Conservation (phyloP, 169 alveolate genomes). For the Plasmodium malariae region DNA sequence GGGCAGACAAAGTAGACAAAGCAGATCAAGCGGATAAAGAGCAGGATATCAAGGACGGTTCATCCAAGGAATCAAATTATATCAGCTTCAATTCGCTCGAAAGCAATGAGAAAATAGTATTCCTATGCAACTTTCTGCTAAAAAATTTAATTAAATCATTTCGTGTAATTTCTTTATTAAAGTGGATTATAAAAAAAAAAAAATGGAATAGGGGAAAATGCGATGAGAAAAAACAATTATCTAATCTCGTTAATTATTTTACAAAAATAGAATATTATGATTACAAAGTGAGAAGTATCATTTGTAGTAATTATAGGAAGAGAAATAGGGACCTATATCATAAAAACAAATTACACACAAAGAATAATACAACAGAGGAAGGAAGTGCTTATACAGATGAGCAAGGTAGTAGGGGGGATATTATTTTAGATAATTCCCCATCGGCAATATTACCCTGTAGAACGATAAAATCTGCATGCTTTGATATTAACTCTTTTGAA, state of each 20-base stretch:
- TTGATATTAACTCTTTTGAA: neutral
- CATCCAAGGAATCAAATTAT: too few species aligned
- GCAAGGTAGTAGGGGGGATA: too few species aligned
- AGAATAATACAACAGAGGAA: neutral
- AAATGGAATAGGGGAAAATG: constrained; percentile 40
- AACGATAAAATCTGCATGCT: too few species aligned
- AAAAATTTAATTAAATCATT: constrained; percentile 71
- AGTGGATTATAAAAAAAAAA: constrained; percentile 18
- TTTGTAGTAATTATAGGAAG: neutral
- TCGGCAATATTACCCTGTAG: too few species aligned
- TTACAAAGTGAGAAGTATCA: constrained; percentile 39
- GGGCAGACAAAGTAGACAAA: neutral
- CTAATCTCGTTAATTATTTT: constrained; percentile 52
- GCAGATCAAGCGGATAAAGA: too few species aligned
- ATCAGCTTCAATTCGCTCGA: constrained; percentile 15
- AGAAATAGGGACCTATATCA: neutral
- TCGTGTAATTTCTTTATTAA: constrained; percentile 15
- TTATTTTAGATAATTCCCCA: too few species aligned
- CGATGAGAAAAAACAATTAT: constrained; percentile 28
- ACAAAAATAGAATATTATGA: constrained; percentile 74
- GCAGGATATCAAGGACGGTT: too few species aligned
- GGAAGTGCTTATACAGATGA: too few species aligned
- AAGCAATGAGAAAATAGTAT: constrained; percentile 60
- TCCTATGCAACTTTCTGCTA: constrained; percentile 41
- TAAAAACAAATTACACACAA: neutral